Percentiles rank a stretch among this genome's conserved stretches.
phyloP scores from a whole-genome alignment of 345 rosid species.

The Clarkia xantiana region DNA sequence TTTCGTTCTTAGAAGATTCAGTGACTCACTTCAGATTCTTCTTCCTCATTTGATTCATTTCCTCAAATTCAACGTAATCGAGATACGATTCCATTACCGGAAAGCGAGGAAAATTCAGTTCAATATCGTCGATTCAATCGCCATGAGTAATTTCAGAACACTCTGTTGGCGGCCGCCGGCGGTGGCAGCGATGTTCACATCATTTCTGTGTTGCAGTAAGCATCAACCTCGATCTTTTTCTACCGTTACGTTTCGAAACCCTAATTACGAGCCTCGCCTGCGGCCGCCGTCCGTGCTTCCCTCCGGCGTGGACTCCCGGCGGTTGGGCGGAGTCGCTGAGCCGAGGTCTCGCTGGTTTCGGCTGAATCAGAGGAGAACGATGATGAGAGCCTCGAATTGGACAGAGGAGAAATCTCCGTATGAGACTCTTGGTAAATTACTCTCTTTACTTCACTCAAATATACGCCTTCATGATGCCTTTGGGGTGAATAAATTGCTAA shows the following conservation, averaged over 20 bases:
- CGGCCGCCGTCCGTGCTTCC: conserved; percentile 21
- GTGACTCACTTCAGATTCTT: background rate
- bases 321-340: conserved; percentile 14
- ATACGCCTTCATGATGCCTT: no score
- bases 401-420: conserved; percentile 61
- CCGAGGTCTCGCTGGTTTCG: conserved; percentile 33
- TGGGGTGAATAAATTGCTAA: background rate
- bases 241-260: conserved; percentile 42
- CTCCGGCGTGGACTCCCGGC: conserved; percentile 27
- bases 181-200: conserved; percentile 23
- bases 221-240: conserved; percentile 27
- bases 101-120: background rate
- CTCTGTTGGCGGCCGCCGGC: conserved; percentile 40
- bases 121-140: background rate
- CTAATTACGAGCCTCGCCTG: conserved; percentile 17
- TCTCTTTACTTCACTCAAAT: background rate
- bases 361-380: conserved; percentile 41
- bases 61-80: background rate
- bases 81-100: background rate
- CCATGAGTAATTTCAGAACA: conserved; percentile 50
- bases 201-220: conserved; percentile 31
- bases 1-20: background rate
- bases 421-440: conserved; percentile 66
- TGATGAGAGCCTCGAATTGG: conserved; percentile 59
- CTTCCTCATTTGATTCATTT: conserved; percentile 1